These are phyloP conservation scores for Penicillium fimorum DNA, from an alignment of 495 filamentous ascomycete species.

Conservation along the genomic window DNA sequence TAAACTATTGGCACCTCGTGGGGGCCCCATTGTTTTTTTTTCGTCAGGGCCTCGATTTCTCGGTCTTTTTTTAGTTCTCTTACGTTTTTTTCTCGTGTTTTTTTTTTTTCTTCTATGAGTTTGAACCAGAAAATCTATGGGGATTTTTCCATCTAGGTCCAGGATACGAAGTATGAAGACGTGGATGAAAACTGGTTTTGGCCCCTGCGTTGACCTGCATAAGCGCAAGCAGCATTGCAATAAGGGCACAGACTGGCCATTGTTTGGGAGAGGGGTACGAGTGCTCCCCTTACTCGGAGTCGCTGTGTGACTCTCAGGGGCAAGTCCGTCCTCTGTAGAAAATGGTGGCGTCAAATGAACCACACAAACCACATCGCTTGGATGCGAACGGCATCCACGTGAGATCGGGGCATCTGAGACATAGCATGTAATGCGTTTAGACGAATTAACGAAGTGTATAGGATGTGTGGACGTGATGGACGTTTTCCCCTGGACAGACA, in stretches of 20 bases:
- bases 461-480: not conserved
- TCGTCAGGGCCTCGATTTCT: slow-evolving; percentile 11
- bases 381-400: slow-evolving; percentile 32
- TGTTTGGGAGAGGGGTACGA: slow-evolving; percentile 7
- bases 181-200: slow-evolving; percentile 8
- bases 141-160: not conserved
- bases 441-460: not conserved
- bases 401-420: slow-evolving; percentile 34
- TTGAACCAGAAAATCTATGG: not conserved
- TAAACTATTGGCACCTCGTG: slow-evolving; percentile 23
- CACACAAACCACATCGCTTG: not conserved
- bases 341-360: slow-evolving; percentile 10
- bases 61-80: slow-evolving; percentile 4
- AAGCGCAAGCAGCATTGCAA: slow-evolving; percentile 8
- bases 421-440: not conserved
- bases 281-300: slow-evolving; percentile 16
- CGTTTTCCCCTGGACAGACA: slow-evolving; percentile 2
- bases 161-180: not conserved
- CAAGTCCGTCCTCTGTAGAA: not conserved
- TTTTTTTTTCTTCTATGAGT: not conserved
- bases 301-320: not conserved
- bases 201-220: slow-evolving; percentile 25
- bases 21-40: slow-evolving; percentile 11
- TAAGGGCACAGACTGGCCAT: slow-evolving; percentile 7
- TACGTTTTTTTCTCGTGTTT: not conserved